Percentiles rank a stretch among this genome's conserved stretches.
Evolutionary conservation across 441 rosid genomes (phyloP).

Genomic region (Eruca vesicaria): DNA sequence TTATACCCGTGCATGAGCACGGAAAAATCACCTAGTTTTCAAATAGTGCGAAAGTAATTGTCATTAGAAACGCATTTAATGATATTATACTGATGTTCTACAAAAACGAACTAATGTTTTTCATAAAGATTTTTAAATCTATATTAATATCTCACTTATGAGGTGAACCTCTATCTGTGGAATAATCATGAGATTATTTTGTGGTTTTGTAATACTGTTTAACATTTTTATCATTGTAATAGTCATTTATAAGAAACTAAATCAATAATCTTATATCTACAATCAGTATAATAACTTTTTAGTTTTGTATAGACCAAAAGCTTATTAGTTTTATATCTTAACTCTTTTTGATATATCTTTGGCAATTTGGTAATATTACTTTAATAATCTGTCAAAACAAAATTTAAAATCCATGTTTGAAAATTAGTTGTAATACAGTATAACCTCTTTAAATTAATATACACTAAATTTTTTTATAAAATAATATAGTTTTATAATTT

Average conservation of each 20-base stretch:
- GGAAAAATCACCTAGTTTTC: too few species aligned
- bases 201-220: background rate
- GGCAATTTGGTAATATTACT: background rate
- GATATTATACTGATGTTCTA: background rate
- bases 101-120: background rate
- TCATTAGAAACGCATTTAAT: background rate
- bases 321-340: background rate
- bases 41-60: slow-evolving; percentile 5
- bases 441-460: too few species aligned
- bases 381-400: background rate
- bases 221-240: background rate
- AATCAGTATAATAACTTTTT: background rate
- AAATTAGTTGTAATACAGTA: background rate
- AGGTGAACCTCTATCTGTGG: background rate
- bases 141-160: background rate
- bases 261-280: background rate
- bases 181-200: background rate
- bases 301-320: too few species aligned
- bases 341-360: background rate
- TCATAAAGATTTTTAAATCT: background rate
- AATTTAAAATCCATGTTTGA: background rate
- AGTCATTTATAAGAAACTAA: background rate
- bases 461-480: too few species aligned
- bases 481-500: too few species aligned
- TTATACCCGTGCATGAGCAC: too few species aligned